A percentile compares a stretch with the other conserved stretches of the same genome.
These are phyloP conservation scores for Penicillium lagena DNA, from an alignment of 495 filamentous ascomycete species.

Conservation along the genomic window DNA sequence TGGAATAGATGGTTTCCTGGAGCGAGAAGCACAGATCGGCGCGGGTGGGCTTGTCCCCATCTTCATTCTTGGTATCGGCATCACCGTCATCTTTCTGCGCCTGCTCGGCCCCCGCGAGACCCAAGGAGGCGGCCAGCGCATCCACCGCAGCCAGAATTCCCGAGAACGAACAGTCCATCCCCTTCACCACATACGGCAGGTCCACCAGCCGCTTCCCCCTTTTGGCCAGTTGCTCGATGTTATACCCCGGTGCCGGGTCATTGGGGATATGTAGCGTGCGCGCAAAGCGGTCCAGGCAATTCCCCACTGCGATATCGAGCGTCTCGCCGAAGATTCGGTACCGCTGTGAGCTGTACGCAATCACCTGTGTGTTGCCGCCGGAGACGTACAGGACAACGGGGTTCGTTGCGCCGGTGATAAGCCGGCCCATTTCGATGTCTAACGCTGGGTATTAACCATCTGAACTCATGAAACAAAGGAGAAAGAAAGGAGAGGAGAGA, in stretches of 20 bases:
- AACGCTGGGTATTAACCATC: background rate
- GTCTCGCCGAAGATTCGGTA: slow-evolving; percentile 98
- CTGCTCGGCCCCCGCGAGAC: slow-evolving; percentile 31
- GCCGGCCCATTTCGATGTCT: slow-evolving; percentile 95
- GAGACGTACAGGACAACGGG: slow-evolving; percentile 95
- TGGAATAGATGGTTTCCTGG: slow-evolving; percentile 91
- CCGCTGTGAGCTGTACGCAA: slow-evolving; percentile 86
- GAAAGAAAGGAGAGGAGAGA: too few relatives aligned
- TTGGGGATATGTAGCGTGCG: slow-evolving; percentile 85
- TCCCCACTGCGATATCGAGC: slow-evolving; percentile 94
- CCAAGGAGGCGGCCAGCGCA: slow-evolving; percentile 60
- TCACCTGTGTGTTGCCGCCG: slow-evolving; percentile 96
- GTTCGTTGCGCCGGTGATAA: slow-evolving; percentile 86
- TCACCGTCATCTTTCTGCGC: slow-evolving; percentile 19
- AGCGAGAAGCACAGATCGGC: slow-evolving; percentile 90
- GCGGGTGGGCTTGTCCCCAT: slow-evolving; percentile 51
- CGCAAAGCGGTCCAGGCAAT: slow-evolving; percentile 95
- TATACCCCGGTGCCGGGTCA: slow-evolving; percentile 94
- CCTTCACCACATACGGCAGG: slow-evolving; percentile 92
- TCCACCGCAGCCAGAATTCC: slow-evolving; percentile 85
- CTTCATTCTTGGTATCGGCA: background rate
- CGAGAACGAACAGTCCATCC: slow-evolving; percentile 95
- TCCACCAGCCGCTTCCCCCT: slow-evolving; percentile 68
- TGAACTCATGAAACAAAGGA: too few relatives aligned
- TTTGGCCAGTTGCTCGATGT: slow-evolving; percentile 96